phyloP scores from a whole-genome alignment of 257 asterid genomes.

The Asclepias syriaca region DNA sequence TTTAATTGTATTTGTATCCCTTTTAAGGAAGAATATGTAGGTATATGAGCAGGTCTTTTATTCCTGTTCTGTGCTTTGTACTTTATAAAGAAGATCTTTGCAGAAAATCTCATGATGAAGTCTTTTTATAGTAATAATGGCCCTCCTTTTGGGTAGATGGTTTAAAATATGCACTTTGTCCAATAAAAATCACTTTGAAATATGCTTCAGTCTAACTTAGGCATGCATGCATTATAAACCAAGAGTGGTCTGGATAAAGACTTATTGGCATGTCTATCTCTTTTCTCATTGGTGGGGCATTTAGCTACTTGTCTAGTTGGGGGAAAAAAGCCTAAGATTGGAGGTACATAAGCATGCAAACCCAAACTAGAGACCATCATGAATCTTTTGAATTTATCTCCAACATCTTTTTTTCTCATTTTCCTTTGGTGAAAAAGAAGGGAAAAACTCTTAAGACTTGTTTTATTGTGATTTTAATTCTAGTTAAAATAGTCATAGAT shows the following conservation, averaged over 20 bases:
- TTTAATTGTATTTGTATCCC: background rate
- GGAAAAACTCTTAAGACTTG: background rate
- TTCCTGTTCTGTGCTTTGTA: background rate
- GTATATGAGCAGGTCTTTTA: background rate
- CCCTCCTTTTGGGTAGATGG: background rate
- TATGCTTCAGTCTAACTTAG: background rate
- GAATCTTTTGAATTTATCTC: background rate
- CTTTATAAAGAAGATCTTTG: background rate
- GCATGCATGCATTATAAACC: background rate
- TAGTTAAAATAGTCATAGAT: background rate
- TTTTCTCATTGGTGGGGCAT: background rate
- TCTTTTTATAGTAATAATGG: background rate
- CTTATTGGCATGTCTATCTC: background rate
- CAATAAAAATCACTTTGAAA: background rate
- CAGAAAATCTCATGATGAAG: background rate
- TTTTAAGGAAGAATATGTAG: background rate
- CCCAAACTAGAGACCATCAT: background rate
- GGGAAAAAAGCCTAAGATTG: background rate
- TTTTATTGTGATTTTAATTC: background rate
- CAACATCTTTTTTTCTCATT: background rate
- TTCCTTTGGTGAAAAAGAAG: background rate
- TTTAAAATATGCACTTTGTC: background rate
- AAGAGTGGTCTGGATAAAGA: background rate
- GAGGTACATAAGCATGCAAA: background rate
- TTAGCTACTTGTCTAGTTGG: background rate